Conservation (phyloP, 768 basidiomycete genomes). For the Paxillus involutus region DNA sequence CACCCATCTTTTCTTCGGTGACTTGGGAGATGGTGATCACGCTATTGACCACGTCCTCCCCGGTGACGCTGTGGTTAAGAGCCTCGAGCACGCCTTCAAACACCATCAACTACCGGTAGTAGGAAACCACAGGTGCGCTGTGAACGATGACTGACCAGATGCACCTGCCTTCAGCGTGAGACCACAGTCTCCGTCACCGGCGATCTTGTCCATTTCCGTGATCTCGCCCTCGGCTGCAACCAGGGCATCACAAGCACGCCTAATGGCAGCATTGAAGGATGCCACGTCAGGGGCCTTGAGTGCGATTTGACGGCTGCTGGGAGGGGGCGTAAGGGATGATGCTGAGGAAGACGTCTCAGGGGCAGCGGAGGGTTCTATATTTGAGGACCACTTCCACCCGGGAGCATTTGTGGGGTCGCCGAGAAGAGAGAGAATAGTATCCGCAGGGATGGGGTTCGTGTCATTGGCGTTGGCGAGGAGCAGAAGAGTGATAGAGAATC, state of each 20-base stretch:
- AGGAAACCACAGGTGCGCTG: background rate
- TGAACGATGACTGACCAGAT: constrained; percentile 44
- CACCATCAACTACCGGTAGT: background rate
- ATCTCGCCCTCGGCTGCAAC: constrained; percentile 85
- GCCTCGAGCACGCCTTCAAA: constrained; percentile 57
- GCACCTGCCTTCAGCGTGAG: constrained; percentile 75
- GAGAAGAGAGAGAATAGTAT: constrained; percentile 61
- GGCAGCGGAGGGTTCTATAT: constrained; percentile 35
- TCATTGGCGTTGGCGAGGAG: constrained; percentile 59
- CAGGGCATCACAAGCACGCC: constrained; percentile 62
- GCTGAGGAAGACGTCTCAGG: constrained; percentile 10
- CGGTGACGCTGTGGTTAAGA: constrained; percentile 58
- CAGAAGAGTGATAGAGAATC: constrained; percentile 82
- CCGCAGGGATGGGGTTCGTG: constrained; percentile 34
- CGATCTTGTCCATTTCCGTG: constrained; percentile 86
- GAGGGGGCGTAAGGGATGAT: constrained; percentile 8
- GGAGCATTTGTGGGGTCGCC: constrained; percentile 69
- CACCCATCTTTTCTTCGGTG: constrained; percentile 86
- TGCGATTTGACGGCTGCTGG: constrained; percentile 1
- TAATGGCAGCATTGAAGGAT: constrained; percentile 55
- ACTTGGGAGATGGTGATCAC: constrained; percentile 70
- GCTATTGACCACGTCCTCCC: constrained; percentile 62
- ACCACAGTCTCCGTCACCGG: constrained; percentile 86
- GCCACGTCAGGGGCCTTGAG: constrained; percentile 43
- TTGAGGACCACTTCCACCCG: constrained; percentile 84